A percentile compares a stretch with the other conserved stretches of the same genome.
Conservation (phyloP, 495 filamentous ascomycete species). For the Massariosphaeria phaeospora region DNA sequence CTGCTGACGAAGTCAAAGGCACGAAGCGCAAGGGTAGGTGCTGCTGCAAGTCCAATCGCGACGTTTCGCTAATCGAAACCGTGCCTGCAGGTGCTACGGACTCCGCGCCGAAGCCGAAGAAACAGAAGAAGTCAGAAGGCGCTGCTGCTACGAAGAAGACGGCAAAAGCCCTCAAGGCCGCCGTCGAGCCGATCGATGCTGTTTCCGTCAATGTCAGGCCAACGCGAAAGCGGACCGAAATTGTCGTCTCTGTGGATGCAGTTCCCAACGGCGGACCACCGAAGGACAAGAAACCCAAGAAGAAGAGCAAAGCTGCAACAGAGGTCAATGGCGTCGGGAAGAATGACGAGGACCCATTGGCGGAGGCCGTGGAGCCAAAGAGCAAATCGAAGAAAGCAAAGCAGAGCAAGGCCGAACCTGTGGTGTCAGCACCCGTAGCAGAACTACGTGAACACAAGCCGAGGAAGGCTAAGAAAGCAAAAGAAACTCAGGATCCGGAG, state of each 20-base stretch:
- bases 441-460: slow-evolving; percentile 4
- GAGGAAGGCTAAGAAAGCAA: slow-evolving; percentile 25
- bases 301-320: slow-evolving; percentile 8
- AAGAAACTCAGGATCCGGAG: slow-evolving; percentile 25
- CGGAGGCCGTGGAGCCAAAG: slow-evolving; percentile 2
- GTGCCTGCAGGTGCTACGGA: slow-evolving; percentile 23
- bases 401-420: slow-evolving; percentile 8
- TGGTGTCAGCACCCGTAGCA: not conserved
- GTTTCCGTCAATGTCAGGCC: slow-evolving; percentile 20
- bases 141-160: slow-evolving; percentile 11
- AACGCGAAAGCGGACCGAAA: slow-evolving; percentile 53
- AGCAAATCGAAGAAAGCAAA: slow-evolving; percentile 23
- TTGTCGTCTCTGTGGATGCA: slow-evolving; percentile 43
- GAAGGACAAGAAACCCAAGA: slow-evolving; percentile 28
- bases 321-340: not conserved
- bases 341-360: not conserved
- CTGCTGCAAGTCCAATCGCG: not conserved
- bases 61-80: slow-evolving; percentile 6
- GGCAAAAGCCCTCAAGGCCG: slow-evolving; percentile 19
- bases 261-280: slow-evolving; percentile 39
- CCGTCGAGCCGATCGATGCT: slow-evolving; percentile 16
- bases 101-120: slow-evolving; percentile 29
- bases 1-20: slow-evolving; percentile 56
- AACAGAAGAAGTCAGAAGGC: slow-evolving; percentile 19
- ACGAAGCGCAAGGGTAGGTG: slow-evolving; percentile 70